Conservation (phyloP, 2,329 filamentous ascomycete species). For the Botrytis sinoallii region DNA sequence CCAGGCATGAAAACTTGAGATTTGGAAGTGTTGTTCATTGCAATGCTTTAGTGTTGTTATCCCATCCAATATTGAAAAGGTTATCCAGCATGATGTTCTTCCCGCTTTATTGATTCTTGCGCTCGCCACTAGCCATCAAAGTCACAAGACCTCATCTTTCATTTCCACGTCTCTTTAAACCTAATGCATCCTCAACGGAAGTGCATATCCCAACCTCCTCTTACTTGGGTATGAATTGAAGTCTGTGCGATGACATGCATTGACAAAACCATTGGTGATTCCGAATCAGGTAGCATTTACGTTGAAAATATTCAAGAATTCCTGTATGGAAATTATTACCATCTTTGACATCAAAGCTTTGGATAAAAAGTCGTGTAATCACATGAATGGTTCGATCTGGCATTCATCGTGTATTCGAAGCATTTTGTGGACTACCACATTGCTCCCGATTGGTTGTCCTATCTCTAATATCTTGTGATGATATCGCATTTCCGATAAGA, state of each 20-base stretch:
- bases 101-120: slow-evolving; percentile 2
- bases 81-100: background rate
- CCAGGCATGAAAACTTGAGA: background rate
- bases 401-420: background rate
- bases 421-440: slow-evolving; percentile 7
- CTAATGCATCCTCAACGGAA: background rate
- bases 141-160: slow-evolving; percentile 4
- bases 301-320: background rate
- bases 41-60: background rate
- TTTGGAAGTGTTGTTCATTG: background rate
- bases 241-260: background rate
- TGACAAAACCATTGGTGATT: background rate
- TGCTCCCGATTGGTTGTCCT: background rate
- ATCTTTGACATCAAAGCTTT: background rate
- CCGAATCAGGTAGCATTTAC: background rate
- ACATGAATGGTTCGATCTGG: slow-evolving; percentile 9
- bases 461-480: slow-evolving; percentile 1
- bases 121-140: background rate
- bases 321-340: background rate
- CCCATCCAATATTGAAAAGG: background rate
- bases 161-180: background rate
- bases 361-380: slow-evolving; percentile 13
- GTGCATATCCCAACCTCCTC: background rate
- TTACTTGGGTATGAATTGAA: background rate
- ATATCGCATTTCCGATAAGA: background rate